phyloP scores from a whole-genome alignment of 805 yeast genomes.

The Nakazawaea anatomiae region DNA sequence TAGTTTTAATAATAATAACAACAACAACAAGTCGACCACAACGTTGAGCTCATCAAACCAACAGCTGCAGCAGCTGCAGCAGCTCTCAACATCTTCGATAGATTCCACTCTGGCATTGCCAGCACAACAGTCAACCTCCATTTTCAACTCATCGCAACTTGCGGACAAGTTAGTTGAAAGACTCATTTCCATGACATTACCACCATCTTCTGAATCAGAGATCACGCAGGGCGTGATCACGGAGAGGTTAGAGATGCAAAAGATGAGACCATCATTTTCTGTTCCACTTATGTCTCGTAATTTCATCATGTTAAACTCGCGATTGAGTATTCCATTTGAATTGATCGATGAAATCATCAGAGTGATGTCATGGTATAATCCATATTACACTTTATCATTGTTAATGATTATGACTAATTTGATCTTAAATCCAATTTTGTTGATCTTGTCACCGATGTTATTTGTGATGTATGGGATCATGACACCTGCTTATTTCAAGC shows the following conservation, averaged over 20 bases:
- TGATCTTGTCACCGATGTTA: slow-evolving; percentile 49
- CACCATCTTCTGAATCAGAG: slow-evolving; percentile 47
- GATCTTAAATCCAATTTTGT: slow-evolving; percentile 54
- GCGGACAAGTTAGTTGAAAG: slow-evolving; percentile 72
- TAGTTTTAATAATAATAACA: not conserved
- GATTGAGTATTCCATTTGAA: slow-evolving; percentile 58
- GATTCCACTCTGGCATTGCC: not conserved
- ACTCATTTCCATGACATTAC: slow-evolving; percentile 65
- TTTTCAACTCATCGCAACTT: slow-evolving; percentile 28
- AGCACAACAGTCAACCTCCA: not conserved
- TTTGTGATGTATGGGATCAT: slow-evolving; percentile 48
- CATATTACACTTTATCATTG: slow-evolving; percentile 54
- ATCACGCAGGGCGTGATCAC: slow-evolving; percentile 34
- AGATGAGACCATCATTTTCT: slow-evolving; percentile 61
- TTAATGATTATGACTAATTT: slow-evolving; percentile 35
- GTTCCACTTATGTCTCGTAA: slow-evolving; percentile 67
- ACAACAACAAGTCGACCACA: not conserved
- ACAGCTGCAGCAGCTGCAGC: not conserved
- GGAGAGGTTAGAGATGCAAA: slow-evolving; percentile 54
- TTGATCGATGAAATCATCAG: slow-evolving; percentile 49
- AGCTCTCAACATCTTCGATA: not conserved
- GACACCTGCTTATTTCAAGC: slow-evolving; percentile 58
- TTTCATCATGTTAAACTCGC: slow-evolving; percentile 53
- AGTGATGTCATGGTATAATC: slow-evolving; percentile 60
- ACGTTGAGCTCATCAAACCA: not conserved